Percentiles rank a stretch among this genome's conserved stretches.
Evolutionary conservation across 495 filamentous ascomycete species (phyloP).

Genomic region (Penicillium nucicola): DNA sequence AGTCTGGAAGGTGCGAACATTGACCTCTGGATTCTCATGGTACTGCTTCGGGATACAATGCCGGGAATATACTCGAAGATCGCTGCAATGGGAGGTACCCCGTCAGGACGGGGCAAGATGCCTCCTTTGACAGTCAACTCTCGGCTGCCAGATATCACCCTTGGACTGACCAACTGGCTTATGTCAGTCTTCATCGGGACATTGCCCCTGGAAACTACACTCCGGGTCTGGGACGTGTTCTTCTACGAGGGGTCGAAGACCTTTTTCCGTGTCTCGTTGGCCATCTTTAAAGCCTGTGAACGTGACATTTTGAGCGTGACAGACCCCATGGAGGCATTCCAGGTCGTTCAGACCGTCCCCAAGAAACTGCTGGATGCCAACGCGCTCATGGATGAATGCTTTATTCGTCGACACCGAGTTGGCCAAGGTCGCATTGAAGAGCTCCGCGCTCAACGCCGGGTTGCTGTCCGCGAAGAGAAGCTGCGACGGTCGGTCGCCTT

Average conservation of each 20-base stretch:
- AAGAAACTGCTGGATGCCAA: conserved; percentile 78
- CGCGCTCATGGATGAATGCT: conserved; percentile 74
- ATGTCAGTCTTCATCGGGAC: conserved; percentile 96
- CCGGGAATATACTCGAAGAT: conserved; percentile 88
- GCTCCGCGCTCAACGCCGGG: conserved; percentile 35
- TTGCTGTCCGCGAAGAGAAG: conserved; percentile 45
- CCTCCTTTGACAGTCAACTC: conserved; percentile 49
- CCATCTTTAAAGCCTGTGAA: conserved; percentile 91
- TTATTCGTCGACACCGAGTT: conserved; percentile 75
- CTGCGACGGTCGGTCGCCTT: conserved; percentile 38
- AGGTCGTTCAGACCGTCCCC: conserved; percentile 89
- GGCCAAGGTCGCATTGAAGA: conserved; percentile 60
- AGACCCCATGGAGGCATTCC: conserved; percentile 95
- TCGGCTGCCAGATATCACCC: conserved; percentile 81
- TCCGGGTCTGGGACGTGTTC: conserved; percentile 93
- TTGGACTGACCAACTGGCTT: conserved; percentile 96
- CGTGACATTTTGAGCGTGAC: conserved; percentile 71
- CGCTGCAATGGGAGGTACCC: conserved; percentile 64
- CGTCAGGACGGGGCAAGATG: conserved; percentile 36
- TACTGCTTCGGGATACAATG: conserved; percentile 73
- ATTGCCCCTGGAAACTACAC: conserved; percentile 81
- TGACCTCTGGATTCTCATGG: conserved; percentile 92
- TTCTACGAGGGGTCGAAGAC: conserved; percentile 96
- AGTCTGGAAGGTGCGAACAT: conserved; percentile 91
- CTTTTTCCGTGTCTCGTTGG: conserved; percentile 88